These are phyloP conservation scores for Microsporum ferrugineum DNA, from an alignment of 2,329 filamentous ascomycete genomes.

Conservation along the genomic window DNA sequence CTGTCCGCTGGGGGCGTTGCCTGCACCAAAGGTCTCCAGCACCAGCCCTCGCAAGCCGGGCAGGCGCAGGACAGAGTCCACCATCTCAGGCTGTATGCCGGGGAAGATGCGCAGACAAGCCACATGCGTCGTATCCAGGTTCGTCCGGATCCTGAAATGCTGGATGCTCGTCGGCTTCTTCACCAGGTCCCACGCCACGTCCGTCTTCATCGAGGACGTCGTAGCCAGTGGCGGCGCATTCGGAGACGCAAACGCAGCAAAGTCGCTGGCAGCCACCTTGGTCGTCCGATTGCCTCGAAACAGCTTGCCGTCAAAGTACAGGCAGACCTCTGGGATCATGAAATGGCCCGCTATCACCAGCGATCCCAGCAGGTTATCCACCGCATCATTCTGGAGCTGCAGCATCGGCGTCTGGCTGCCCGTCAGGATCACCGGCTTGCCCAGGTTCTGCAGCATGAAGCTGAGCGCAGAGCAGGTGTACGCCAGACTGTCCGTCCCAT, in stretches of 20 bases:
- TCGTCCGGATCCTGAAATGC: conserved; percentile 61
- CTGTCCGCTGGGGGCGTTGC: conserved; percentile 73
- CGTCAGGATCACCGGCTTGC: conserved; percentile 82
- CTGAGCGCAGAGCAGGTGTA: conserved; percentile 84
- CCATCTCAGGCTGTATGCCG: conserved; percentile 85
- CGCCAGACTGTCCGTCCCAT: conserved; percentile 79
- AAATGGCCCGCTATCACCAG: conserved; percentile 86
- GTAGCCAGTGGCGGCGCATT: conserved; percentile 72
- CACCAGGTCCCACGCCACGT: conserved; percentile 69
- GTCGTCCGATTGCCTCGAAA: conserved; percentile 81
- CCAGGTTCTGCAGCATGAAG: conserved; percentile 85
- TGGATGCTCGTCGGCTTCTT: conserved; percentile 62
- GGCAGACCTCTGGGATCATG: conserved; percentile 80
- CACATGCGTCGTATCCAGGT: conserved; percentile 76
- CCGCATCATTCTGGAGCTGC: conserved; percentile 78
- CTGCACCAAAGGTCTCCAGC: conserved; percentile 85
- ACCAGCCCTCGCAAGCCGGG: conserved; percentile 71
- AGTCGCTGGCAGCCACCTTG: conserved; percentile 76
- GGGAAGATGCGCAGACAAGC: conserved; percentile 84
- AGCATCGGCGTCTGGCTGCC: conserved; percentile 78
- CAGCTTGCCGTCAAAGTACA: conserved; percentile 87
- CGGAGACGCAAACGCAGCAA: conserved; percentile 79
- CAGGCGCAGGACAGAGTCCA: conserved; percentile 68
- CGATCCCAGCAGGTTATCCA: conserved; percentile 78
- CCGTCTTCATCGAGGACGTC: conserved; percentile 68